phyloP scores from a whole-genome alignment of 2,329 filamentous ascomycete genomes.

The Colletotrichum graminicola region DNA sequence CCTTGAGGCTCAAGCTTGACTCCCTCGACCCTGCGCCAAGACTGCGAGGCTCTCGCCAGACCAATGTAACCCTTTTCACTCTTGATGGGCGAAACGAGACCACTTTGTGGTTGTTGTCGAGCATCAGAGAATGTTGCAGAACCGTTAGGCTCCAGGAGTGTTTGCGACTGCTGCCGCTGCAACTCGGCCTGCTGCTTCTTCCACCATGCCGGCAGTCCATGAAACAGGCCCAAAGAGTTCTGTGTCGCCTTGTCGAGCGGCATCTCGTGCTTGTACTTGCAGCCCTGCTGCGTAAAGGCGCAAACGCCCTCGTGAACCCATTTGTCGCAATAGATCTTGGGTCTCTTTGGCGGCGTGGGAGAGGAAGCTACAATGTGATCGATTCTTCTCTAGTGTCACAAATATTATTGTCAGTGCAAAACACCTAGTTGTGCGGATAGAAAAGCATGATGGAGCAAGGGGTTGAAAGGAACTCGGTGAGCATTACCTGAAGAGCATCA shows the following conservation, averaged over 20 bases:
- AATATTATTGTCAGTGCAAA: slow-evolving; percentile 4
- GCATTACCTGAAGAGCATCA: slow-evolving; percentile 52
- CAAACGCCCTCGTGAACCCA: slow-evolving; percentile 91
- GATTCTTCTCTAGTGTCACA: slow-evolving; percentile 49
- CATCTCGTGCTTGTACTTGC: slow-evolving; percentile 93
- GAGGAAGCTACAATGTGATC: slow-evolving; percentile 45
- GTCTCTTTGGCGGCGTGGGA: slow-evolving; percentile 57
- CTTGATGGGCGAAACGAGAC: slow-evolving; percentile 9
- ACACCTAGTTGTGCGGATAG: too few species aligned
- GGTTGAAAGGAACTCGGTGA: not conserved
- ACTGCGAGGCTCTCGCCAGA: slow-evolving; percentile 28
- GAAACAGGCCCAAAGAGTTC: slow-evolving; percentile 76
- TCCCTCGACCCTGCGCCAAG: slow-evolving; percentile 28
- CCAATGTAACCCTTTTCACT: slow-evolving; percentile 18
- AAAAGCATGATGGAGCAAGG: too few species aligned
- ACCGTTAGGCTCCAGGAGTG: slow-evolving; percentile 9
- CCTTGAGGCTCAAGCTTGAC: slow-evolving; percentile 1
- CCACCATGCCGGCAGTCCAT: slow-evolving; percentile 73
- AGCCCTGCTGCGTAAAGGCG: slow-evolving; percentile 87
- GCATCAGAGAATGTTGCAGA: slow-evolving; percentile 6
- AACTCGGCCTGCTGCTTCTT: slow-evolving; percentile 65
- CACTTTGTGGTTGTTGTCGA: slow-evolving; percentile 5
- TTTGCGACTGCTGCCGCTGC: slow-evolving; percentile 43
- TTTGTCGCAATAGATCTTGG: slow-evolving; percentile 86
- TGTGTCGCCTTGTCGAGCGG: slow-evolving; percentile 76